Conservation (phyloP, 2,329 filamentous ascomycete genomes). For the Plenodomus lindquistii region DNA sequence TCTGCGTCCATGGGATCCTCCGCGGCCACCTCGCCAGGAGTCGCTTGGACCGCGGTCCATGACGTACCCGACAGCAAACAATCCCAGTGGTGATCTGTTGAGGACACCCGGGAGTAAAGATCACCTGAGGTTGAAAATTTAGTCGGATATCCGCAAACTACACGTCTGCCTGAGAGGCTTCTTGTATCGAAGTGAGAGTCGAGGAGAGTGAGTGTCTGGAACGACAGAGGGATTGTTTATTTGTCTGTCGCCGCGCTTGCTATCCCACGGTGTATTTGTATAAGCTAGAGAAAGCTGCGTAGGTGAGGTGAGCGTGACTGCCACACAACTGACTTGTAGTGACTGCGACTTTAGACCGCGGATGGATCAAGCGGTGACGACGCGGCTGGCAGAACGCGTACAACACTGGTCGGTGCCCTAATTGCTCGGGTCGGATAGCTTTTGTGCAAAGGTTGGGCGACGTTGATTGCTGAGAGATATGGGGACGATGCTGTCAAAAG, state of each 20-base stretch:
- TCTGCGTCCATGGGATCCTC: conserved; percentile 9
- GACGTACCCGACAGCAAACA: background rate
- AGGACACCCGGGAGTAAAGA: no score
- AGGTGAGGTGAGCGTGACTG: background rate
- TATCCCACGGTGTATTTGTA: background rate
- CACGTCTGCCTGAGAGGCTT: background rate
- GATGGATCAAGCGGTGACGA: conserved; percentile 3
- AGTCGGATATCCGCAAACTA: background rate
- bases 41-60: conserved; percentile 12
- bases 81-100: background rate
- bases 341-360: background rate
- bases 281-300: background rate
- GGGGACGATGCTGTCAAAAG: no score
- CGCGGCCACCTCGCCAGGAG: conserved; percentile 9
- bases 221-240: background rate
- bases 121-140: no score
- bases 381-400: no score
- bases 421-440: background rate
- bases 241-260: conserved; percentile 2
- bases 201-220: background rate
- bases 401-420: no score
- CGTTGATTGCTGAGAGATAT: background rate
- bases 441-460: background rate
- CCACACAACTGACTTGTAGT: background rate
- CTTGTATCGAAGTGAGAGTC: background rate